Percentiles rank a stretch among this genome's conserved stretches.
These are phyloP conservation scores for Mortierella sp. DNA, from an alignment of 371 early-diverging fungal genomes.

Conservation along the genomic window DNA sequence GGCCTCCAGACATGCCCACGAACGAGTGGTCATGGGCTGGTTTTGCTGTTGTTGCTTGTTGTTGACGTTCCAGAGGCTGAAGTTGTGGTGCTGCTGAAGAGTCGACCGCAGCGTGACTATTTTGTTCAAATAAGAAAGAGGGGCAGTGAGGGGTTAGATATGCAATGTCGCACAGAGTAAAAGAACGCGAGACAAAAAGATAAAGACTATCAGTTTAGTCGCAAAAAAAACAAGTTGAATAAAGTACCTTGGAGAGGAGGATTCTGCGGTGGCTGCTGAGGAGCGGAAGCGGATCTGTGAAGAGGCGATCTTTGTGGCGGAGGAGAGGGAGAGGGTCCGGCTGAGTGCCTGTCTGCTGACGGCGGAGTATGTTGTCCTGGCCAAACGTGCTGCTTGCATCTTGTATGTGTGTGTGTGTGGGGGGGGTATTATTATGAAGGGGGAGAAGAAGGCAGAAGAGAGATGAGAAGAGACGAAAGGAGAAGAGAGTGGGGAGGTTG, in stretches of 20 bases:
- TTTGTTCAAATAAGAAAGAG: background rate
- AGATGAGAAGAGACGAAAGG: constrained; percentile 1
- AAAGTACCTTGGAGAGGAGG: constrained; percentile 30
- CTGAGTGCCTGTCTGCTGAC: constrained; percentile 22
- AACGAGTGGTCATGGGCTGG: constrained; percentile 77
- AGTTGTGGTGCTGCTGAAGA: constrained; percentile 44
- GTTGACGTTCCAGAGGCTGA: constrained; percentile 36
- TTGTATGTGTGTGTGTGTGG: background rate
- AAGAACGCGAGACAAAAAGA: background rate
- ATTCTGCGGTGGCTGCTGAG: constrained; percentile 48
- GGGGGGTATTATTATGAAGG: no score
- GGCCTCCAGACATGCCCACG: constrained; percentile 97
- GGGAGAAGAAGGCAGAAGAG: background rate
- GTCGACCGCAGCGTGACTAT: constrained; percentile 30
- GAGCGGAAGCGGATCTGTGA: constrained; percentile 40
- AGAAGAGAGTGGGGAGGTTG: constrained; percentile 7
- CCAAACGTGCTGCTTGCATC: constrained; percentile 52
- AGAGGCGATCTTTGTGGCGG: constrained; percentile 40
- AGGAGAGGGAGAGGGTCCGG: constrained; percentile 26
- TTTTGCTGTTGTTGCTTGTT: constrained; percentile 21
- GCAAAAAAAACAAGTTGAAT: background rate
- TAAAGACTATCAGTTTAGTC: no score
- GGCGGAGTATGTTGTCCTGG: constrained; percentile 42
- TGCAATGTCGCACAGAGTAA: background rate
- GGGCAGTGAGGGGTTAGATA: background rate